Base-by-base conservation (phyloP, 108 stramenopile genomes). In the Nannochloropsis granulata region DNA sequence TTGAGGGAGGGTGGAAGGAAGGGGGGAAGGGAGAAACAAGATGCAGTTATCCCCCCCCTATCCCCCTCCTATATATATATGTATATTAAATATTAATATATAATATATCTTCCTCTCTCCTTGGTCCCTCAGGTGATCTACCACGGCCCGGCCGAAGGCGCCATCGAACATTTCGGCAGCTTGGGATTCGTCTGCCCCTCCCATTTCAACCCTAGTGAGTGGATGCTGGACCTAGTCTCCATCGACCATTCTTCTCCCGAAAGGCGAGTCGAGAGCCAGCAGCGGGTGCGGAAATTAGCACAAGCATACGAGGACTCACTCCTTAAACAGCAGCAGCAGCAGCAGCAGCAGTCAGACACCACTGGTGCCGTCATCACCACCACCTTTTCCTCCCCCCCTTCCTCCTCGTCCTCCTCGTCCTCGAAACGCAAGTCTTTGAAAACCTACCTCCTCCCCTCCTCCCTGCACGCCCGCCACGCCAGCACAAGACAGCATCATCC, bases 141-240 rank as follows among this genome's bases (percentile, higher is more conserved):
- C 78, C 86, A 88, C 43, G 90, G 90, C 25, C 44, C 88, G 12
- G 84, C 81, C 14, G 78, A 78, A 12, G 82, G 83, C 23, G 89
- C 85, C n/a, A 26, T 90, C 81, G 83, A 83, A 44, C 24, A 44
- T 26, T 84, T 90, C 19, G 79, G 44, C 16, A 42, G 84, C 0
- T 85, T 89, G 0, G 90, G 90, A 0, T 87, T 87, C 79, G 44
- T 19, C 12, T 89, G 89, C 79, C 90, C 90, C 0, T 12, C 26
- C 12, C 34, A 89, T 34, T 90, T 90, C 88, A 90, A 90, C 82
- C 56, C 56, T 2, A 71, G 56, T 71, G 56, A 71, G n/a, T 71
- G 56, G 56, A 71, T 71, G 56, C 11, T 71, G 11, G 56, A 71
- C 56, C n/a, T 71, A 10, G 56, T 71, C 11, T 71, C 56, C 0